Evolutionary conservation across 805 yeast genomes (phyloP), one percentile per base, ranked within the genome.

Genomic region (Brettanomyces naardenensis): DNA sequence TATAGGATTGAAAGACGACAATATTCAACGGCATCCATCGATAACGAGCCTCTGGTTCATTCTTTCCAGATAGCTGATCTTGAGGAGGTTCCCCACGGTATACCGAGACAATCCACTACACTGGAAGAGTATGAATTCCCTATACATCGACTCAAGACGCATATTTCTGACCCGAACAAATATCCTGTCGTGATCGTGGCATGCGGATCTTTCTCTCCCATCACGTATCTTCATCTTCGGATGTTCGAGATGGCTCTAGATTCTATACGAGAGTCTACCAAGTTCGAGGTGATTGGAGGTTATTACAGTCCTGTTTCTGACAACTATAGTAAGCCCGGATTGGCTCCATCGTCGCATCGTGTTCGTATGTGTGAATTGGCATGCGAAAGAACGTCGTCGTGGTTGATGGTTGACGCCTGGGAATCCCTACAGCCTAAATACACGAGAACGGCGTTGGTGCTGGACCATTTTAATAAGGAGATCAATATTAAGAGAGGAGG

Each of bases 391-490:
- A 92, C 98, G 0, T 79, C 92, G 4, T 79, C 90, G 20, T 92
- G 98, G 98, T 69, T 92, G 28, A 92, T 92, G 98, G 98, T 92
- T 21, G 98, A 92, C 59, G 97, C 97, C 1, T 92, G 98, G 98
- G 98, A 92, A 64, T 81, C 94, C 3, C 67, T 92, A 43, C 98
- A 92, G 61, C 84, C 85, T 1, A 71, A 78, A 33, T 92, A 92
- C 59, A 87, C 95, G 20, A 73, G 98, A 48, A 92, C 98, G 0
- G 97, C 97, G 2, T 73, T 87, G 38, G 98, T 92, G 5, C 69
- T 92, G 54, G 98, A 92, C 58, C 98, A 92, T 60, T 92, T 92
- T 63, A 90, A 92, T 60, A 86, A 89, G 53, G 98, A 92, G 53
- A 82, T 92, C 46, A 92, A 92, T 58, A 77, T 88, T 43, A 85